Evolutionary conservation across 805 yeast species (phyloP).

Genomic region (Yarrowia osloensis): DNA sequence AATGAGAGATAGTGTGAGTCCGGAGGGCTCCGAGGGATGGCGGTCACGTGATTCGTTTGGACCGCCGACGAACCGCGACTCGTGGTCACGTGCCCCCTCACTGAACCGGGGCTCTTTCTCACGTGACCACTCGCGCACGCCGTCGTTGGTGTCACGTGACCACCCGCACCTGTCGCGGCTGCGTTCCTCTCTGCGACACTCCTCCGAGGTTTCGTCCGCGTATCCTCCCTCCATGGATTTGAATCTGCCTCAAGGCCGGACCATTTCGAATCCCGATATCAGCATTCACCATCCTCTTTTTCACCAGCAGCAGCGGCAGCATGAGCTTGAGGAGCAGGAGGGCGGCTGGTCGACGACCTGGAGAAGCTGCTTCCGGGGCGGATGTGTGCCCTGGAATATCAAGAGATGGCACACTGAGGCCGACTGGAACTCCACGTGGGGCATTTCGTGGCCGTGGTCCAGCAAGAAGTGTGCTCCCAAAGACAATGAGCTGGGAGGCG

Average conservation of each 20-base stretch:
- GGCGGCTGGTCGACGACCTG: neutral
- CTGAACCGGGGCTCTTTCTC: neutral
- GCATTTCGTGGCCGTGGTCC: conserved; percentile 15
- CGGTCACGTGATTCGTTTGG: neutral
- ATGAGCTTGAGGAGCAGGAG: neutral
- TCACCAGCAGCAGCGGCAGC: conserved; percentile 21
- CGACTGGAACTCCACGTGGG: conserved; percentile 23
- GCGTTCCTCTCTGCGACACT: neutral
- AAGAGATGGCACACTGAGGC: conserved; percentile 25
- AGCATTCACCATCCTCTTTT: conserved; percentile 7
- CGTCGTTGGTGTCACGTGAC: neutral
- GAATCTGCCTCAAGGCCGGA: conserved; percentile 6
- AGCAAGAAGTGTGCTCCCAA: neutral
- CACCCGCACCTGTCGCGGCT: neutral
- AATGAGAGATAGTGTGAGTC: neutral
- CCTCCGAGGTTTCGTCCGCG: neutral
- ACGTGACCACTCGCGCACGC: neutral
- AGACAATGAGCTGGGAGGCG: neutral
- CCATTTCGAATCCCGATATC: neutral
- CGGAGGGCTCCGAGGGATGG: conserved; percentile 1
- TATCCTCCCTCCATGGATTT: conserved; percentile 15
- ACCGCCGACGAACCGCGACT: neutral
- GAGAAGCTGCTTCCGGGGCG: neutral
- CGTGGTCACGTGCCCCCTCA: neutral
- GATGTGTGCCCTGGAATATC: neutral